Evolutionary conservation across 2,329 filamentous ascomycete genomes (phyloP), one percentile per base, ranked within the genome.

Genomic region (Salinomyces thailandicus): DNA sequence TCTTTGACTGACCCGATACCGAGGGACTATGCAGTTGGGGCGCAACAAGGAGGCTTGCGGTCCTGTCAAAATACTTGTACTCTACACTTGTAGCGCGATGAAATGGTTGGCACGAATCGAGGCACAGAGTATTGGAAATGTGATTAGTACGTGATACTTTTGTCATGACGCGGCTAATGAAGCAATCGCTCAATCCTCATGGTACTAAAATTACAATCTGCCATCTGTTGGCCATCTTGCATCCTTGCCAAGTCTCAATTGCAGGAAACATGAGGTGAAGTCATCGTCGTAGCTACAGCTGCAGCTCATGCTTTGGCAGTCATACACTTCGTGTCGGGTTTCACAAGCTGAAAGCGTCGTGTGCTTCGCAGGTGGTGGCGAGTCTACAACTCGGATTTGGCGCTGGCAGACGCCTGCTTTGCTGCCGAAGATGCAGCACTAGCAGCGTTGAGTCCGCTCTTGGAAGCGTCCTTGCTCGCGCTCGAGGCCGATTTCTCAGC

Each of bases 401-500:
- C 30, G 31, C 24, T 30, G 14, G 31, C 31, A n/a, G 31, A 34
- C 15, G 32, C 37, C 20, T 36, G 19, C 5, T 17, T 28, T 9
- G 37, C 31, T 12, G 42, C 38, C 13, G 31, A 36, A 11, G 31
- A 17, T 5, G 35, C 38, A n/a, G 20, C 33, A 22, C 26, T 34
- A 18, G 31, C 26, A 11, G 42, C 38, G 18, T 33, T 37, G 18
- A 36, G 27, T 4, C 52, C 51, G 31, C 35, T 33, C 34, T 44
- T 37, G 19, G 39, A 30, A 18, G 39, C 36, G 14, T 30, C 12
- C 37, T 35, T 35, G 37, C 37, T 39, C 15, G 51, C 53, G 34
- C 52, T 60, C 31, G 51, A 52, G 34, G 43, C 51, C 18, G 49
- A 51, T 43, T 48, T 50, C 29, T 47, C 49, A 20, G 51, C 54